A percentile compares a stretch with the other conserved stretches of the same genome.
Conservation (phyloP, 495 filamentous ascomycete species). For the Letharia lupina region DNA sequence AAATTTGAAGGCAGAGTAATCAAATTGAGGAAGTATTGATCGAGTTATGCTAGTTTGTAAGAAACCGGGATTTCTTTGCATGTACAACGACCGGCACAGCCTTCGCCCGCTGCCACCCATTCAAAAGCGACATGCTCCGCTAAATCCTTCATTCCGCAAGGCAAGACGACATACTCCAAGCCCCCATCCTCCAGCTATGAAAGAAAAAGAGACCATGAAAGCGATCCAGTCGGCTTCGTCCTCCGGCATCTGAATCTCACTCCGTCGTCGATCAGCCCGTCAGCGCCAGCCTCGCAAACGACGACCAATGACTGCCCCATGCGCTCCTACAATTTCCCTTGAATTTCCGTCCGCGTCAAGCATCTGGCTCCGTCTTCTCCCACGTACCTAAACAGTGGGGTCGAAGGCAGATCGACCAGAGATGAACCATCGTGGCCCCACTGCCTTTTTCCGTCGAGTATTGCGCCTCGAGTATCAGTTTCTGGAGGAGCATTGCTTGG, state of each 20-base stretch:
- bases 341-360: slow-evolving; percentile 28
- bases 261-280: slow-evolving; percentile 43
- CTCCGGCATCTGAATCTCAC: slow-evolving; percentile 41
- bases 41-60: too few species aligned
- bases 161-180: slow-evolving; percentile 23
- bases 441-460: slow-evolving; percentile 30
- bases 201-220: slow-evolving; percentile 26
- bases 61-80: too few species aligned
- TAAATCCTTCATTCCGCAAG: slow-evolving; percentile 4
- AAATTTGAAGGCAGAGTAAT: too few species aligned
- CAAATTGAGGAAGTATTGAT: too few species aligned
- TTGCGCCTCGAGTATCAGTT: slow-evolving; percentile 40
- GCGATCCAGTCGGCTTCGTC: slow-evolving; percentile 33
- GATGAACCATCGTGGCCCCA: slow-evolving; percentile 34
- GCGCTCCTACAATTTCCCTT: slow-evolving; percentile 30
- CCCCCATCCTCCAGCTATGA: slow-evolving; percentile 19
- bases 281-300: slow-evolving; percentile 35
- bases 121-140: slow-evolving; percentile 13
- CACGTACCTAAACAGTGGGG: slow-evolving; percentile 40
- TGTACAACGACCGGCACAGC: too few species aligned
- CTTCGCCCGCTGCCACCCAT: background rate
- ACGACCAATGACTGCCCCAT: slow-evolving; percentile 37
- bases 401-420: slow-evolving; percentile 46
- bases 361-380: slow-evolving; percentile 27
- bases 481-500: slow-evolving; percentile 34